phyloP scores from a whole-genome alignment of 2,329 filamentous ascomycete genomes.

The Aspergillus jensenii region DNA sequence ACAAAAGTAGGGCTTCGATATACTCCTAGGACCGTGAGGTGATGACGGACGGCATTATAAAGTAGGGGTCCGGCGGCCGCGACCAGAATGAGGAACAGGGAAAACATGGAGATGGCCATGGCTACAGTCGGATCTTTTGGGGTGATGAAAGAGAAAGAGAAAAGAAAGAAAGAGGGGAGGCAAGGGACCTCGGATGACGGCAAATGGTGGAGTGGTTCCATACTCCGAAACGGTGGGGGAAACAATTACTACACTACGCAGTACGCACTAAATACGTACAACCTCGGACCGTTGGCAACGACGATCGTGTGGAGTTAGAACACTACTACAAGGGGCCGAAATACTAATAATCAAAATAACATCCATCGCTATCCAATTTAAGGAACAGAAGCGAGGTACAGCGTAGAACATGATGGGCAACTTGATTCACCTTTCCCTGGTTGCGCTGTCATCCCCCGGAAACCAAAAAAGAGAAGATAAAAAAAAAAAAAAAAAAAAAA shows the following conservation, averaged over 20 bases:
- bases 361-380: slow-evolving; percentile 10
- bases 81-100: slow-evolving; percentile 6
- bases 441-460: slow-evolving; percentile 1
- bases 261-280: too few species aligned
- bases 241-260: not conserved
- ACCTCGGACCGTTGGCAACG: not conserved
- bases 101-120: not conserved
- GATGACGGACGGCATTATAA: not conserved
- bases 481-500: not conserved
- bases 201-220: not conserved
- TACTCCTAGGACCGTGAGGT: slow-evolving; percentile 23
- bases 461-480: not conserved
- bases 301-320: not conserved
- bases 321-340: not conserved
- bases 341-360: not conserved
- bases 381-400: slow-evolving; percentile 8
- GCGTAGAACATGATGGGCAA: slow-evolving; percentile 1
- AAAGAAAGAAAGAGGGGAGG: not conserved
- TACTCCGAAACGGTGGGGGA: not conserved
- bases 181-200: not conserved
- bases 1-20: slow-evolving; percentile 12
- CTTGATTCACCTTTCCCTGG: slow-evolving; percentile 9
- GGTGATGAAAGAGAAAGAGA: not conserved
- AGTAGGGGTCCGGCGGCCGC: slow-evolving; percentile 15
- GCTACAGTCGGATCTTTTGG: not conserved